phyloP scores from a whole-genome alignment of 179 eudicot species.

The Heliamphora pulchella region DNA sequence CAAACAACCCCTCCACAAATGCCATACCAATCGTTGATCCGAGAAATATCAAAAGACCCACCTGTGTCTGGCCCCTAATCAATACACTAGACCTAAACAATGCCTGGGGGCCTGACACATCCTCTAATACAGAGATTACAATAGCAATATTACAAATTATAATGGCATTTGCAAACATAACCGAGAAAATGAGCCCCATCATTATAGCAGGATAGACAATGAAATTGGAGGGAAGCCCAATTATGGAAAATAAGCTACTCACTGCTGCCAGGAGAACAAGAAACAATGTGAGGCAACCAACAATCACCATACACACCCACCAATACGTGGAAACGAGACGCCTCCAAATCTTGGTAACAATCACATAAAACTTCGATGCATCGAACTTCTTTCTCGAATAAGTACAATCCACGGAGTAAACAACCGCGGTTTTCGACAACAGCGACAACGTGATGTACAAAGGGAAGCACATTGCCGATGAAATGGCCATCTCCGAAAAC shows the following conservation, averaged over 20 bases:
- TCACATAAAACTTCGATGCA: constrained; percentile 41
- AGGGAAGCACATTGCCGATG: constrained; percentile 66
- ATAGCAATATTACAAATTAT: constrained; percentile 64
- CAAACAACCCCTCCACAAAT: constrained; percentile 83
- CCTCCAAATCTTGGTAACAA: constrained; percentile 62
- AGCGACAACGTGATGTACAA: constrained; percentile 59
- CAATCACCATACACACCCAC: constrained; percentile 59
- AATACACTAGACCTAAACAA: constrained; percentile 60
- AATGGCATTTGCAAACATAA: constrained; percentile 72
- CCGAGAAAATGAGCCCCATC: constrained; percentile 58
- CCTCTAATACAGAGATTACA: constrained; percentile 88
- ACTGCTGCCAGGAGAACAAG: constrained; percentile 51
- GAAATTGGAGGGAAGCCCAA: constrained; percentile 50
- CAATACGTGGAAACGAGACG: constrained; percentile 58
- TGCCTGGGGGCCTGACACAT: constrained; percentile 82
- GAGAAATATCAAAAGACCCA: constrained; percentile 83
- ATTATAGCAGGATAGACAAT: constrained; percentile 53
- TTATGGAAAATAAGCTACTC: constrained; percentile 48
- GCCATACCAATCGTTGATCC: constrained; percentile 87
- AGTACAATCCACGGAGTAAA: constrained; percentile 83
- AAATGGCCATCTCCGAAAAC: constrained; percentile 61
- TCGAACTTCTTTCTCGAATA: constrained; percentile 64
- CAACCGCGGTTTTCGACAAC: constrained; percentile 70
- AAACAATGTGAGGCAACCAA: constrained; percentile 59
- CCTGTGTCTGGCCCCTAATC: constrained; percentile 84